phyloP scores from a whole-genome alignment of 1,284 basidiomycete species.

The Takashimella koratensis region DNA sequence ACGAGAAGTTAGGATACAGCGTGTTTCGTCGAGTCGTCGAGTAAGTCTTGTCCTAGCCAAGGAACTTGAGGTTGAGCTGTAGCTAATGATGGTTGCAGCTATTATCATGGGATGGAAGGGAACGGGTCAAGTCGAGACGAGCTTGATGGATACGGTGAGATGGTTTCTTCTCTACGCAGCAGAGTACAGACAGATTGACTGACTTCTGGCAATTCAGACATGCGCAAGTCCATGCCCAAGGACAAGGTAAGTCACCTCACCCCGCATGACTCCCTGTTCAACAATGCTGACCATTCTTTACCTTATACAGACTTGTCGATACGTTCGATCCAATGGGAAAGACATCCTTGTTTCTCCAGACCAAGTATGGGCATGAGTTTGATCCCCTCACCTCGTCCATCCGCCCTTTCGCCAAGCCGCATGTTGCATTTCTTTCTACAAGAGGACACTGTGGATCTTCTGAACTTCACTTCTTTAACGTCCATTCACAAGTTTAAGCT shows the following conservation, averaged over 20 bases:
- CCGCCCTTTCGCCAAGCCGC: too few species aligned
- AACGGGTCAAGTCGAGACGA: constrained; percentile 44
- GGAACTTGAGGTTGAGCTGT: too few species aligned
- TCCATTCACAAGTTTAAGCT: too few species aligned
- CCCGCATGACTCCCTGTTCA: background rate
- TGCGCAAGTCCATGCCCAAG: constrained; percentile 48
- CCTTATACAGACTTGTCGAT: constrained; percentile 25
- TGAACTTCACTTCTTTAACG: too few species aligned
- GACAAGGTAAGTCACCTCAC: constrained; percentile 30
- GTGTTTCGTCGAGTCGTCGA: constrained; percentile 49
- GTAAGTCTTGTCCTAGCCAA: constrained; percentile 37
- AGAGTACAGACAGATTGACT: background rate
- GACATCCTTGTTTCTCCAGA: constrained; percentile 45
- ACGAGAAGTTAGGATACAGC: constrained; percentile 49
- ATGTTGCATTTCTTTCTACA: too few species aligned
- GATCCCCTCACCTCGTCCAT: too few species aligned
- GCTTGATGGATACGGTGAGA: constrained; percentile 45
- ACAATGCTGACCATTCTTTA: background rate
- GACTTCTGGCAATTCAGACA: constrained; percentile 26
- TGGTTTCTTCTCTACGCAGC: background rate
- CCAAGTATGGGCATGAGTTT: constrained; percentile 43
- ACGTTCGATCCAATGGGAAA: constrained; percentile 43
- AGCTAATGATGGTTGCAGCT: constrained; percentile 34
- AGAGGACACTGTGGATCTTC: too few species aligned
- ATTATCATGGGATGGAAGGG: constrained; percentile 49